Evolutionary conservation across 2,329 filamentous ascomycete species (phyloP), one percentile per base, ranked within the genome.

Genomic region (Penicillium vulpinum): DNA sequence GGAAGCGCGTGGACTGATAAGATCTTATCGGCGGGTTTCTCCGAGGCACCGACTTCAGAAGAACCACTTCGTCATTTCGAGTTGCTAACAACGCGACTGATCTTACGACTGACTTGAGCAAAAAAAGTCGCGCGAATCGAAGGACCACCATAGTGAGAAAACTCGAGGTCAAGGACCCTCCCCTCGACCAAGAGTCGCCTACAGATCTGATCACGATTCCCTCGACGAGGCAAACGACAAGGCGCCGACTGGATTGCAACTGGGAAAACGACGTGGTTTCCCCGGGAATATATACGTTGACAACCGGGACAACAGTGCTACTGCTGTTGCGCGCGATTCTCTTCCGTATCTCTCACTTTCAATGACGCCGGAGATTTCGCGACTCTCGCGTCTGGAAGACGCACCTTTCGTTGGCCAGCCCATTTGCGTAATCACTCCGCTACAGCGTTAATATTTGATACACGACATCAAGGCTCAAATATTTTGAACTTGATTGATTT

Each of bases 11-110:
- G 44, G 21, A 28, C 52, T 22, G 52, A 55, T 55, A 55, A 55
- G 40, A 41, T 51, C 62, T 69, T 69, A 69, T 69, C 67, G 60
- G 64, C 56, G 62, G 59, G 64, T 62, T 63, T 57, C 56, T 63
- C 64, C 62, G 54, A 52, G 50, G 43, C 40, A 45, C 49, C 35
- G 62, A 50, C 38, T 50, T 62, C 59, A 63, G 29, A 31, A n/a
- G 21, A 51, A 33, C 22, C 29, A 45, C 38, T 35, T 45, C 49
- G 62, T 66, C 64, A 66, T 65, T 44, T 44, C 21, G 35, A 50
- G 47, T 50, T 28, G 16, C 46, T 16, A 22, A 29, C 24, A 8
- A 22, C 15, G 18, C 31, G 16, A 39, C 44, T n/a, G 28, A 43
- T 21, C 8, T 24, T 16, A n/a, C 28, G 9, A 46, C n/a, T 21